Base-by-base conservation (phyloP, 345 rosid species). In the Aurinia saxatilis region DNA sequence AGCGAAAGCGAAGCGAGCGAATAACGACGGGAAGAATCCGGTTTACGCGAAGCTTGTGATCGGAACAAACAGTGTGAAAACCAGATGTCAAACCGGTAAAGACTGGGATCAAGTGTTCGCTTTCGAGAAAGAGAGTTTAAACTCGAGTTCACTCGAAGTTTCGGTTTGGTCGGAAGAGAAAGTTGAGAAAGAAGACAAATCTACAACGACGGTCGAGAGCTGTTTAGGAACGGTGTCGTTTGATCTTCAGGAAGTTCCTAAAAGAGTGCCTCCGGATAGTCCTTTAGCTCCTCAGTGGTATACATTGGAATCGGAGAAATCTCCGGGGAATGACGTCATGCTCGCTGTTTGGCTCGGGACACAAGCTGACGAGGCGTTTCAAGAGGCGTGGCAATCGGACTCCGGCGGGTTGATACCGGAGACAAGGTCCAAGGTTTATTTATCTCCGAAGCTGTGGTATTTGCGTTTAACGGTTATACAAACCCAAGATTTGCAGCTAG, bases 241-340 rank as follows among this genome's bases (percentile, higher is more conserved):
- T 78, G 98, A 91, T 66, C 72, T 88, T 63, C 92, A 83, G 38
- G 98, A 91, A 57, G 85, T 88, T 57, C 98, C 98, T 0, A 88
- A 83, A 65, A 59, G 96, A 52, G 87, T 86, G 7, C 96, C 95
- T 1, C 96, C 90, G 1, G 98, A 91, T 63, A 88, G 95, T 60
- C 90, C 96, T 5, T 72, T 91, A 29, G 98, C 98, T 70, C 96
- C 98, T 6, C 95, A 88, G 45, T 91, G 98, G 98, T 88, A 91
- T 60, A 79, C 81, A 11, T 65, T 91, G 23, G 98, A 91, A 5
- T 80, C 95, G 0, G 95, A 91, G 15, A 78, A 70, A 10, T 75
- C 82, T 0, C 67, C 77, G 2, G 96, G 82, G 54, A 88, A 88
- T 66, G 98, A 91, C 66, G 80, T 88, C 78, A 91, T 91, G 98